phyloP scores from a whole-genome alignment of 73 alveolate species.

The Diophrys appendiculata region DNA sequence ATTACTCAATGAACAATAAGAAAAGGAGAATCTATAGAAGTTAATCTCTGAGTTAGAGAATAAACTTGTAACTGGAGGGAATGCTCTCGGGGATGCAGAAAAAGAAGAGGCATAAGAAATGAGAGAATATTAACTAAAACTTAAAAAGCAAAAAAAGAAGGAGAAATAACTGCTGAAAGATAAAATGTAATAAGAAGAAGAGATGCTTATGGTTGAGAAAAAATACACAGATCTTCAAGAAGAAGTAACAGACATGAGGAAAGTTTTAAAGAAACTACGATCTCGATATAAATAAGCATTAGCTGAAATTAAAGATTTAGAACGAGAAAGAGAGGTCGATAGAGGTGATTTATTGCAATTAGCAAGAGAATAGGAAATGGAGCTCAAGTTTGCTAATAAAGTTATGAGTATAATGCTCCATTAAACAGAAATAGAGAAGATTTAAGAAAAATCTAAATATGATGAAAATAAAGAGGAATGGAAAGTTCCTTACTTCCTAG shows the following conservation, averaged over 20 bases:
- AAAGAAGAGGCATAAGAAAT: constrained; percentile 22
- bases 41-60: constrained; percentile 31
- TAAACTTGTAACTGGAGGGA: constrained; percentile 41
- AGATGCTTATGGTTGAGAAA: constrained; percentile 42
- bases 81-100: constrained; percentile 40
- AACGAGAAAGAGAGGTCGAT: constrained; percentile 78
- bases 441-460: constrained; percentile 40
- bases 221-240: constrained; percentile 59
- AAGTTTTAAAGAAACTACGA: constrained; percentile 53
- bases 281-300: constrained; percentile 42
- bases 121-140: constrained; percentile 57
- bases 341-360: constrained; percentile 81
- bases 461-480: constrained; percentile 56
- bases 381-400: constrained; percentile 69
- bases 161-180: constrained; percentile 74
- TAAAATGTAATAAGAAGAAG: constrained; percentile 65
- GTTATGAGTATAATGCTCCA: constrained; percentile 47
- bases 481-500: constrained; percentile 55
- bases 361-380: constrained; percentile 73
- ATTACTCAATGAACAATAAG: too few species aligned
- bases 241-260: constrained; percentile 66
- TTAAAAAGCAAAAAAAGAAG: constrained; percentile 75
- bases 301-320: constrained; percentile 80
- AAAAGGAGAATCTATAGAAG: constrained; percentile 10
- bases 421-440: constrained; percentile 37